Evolutionary conservation across 345 rosid genomes (phyloP), one percentile per base, ranked within the genome.

Genomic region (Syzygium oleosum): DNA sequence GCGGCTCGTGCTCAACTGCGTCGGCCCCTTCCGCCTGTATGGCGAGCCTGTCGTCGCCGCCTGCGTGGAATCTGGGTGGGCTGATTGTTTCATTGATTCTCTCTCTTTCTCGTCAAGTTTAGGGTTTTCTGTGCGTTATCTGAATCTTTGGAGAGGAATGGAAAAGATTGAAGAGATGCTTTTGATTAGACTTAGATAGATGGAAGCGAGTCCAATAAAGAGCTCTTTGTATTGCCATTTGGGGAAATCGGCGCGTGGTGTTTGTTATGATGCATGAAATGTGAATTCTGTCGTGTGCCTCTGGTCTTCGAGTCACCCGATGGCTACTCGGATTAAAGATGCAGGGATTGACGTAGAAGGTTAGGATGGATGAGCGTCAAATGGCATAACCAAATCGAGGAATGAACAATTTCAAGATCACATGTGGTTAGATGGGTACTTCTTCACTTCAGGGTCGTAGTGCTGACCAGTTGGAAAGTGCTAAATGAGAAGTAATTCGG

Each of bases 21-120:
- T 96, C 51, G 99, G 98, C 54, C 99, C 99, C 19, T 97, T 92
- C 85, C 95, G 98, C 52, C 93, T 93, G 89, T 90, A 89, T 61
- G 98, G 99, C 5, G 96, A 95, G 51, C 93, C 98, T 41, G 96
- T 97, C 73, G 98, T 95, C 51, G 92, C 97, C 55, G 98, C 98
- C 85, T 96, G 98, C 87, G 94, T 90, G 77, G 91, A 94, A 51
- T 91, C 98, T 49, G 98, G 98, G 98, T 95, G 89, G 31, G 85
- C 0, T 56, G 56, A 23, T 68, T 73, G 85, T 11, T 52, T 38
- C 54, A 10, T 31, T 41, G 49, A 34, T 22, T 73, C 23, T 68
- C 79, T 68, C 43, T 68, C 80, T 73, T 49, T 9, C 25, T 17
- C 46, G 80, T 73, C 49, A 49, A 68, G 52, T 49, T 51, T 9